phyloP scores from a whole-genome alignment of 495 filamentous ascomycete genomes.

The Podospora appendiculata region DNA sequence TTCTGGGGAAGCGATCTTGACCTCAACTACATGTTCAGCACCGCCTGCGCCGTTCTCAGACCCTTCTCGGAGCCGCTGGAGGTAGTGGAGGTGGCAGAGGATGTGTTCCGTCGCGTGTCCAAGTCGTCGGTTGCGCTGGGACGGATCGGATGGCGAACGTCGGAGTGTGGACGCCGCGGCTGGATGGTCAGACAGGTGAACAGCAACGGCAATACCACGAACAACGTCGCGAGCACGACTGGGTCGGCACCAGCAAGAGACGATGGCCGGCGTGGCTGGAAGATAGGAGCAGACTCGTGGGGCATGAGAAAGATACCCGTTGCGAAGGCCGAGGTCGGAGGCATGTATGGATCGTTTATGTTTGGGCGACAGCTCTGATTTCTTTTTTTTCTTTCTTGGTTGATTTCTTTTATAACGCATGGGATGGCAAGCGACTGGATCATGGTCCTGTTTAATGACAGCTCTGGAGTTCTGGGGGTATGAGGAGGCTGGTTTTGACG shows the following conservation, averaged over 20 bases:
- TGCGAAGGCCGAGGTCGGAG: constrained; percentile 67
- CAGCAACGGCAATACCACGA: constrained; percentile 14
- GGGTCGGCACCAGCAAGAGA: constrained; percentile 7
- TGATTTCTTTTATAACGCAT: too few relatives aligned
- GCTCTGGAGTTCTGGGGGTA: too few relatives aligned
- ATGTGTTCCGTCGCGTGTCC: constrained; percentile 55
- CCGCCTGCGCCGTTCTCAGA: constrained; percentile 51
- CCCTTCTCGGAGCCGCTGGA: constrained; percentile 60
- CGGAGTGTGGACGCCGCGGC: constrained; percentile 56
- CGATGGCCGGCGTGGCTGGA: constrained; percentile 60
- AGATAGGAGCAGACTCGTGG: constrained; percentile 86
- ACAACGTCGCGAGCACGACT: neutral
- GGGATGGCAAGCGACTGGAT: too few relatives aligned
- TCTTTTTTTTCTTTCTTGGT: neutral
- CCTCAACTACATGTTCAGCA: constrained; percentile 54
- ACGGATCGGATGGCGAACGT: constrained; percentile 56
- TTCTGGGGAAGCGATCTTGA: constrained; percentile 55
- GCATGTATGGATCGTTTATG: constrained; percentile 84
- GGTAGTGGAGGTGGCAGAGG: constrained; percentile 71
- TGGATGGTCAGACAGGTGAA: constrained; percentile 56
- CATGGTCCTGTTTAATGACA: too few relatives aligned
- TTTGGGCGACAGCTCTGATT: constrained; percentile 48
- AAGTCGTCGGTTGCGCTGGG: constrained; percentile 35
- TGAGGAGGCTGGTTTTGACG: too few relatives aligned
- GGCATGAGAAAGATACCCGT: constrained; percentile 83